These are phyloP conservation scores for Aethionema arabicum DNA, from an alignment of 345 rosid genomes.

Conservation along the genomic window DNA sequence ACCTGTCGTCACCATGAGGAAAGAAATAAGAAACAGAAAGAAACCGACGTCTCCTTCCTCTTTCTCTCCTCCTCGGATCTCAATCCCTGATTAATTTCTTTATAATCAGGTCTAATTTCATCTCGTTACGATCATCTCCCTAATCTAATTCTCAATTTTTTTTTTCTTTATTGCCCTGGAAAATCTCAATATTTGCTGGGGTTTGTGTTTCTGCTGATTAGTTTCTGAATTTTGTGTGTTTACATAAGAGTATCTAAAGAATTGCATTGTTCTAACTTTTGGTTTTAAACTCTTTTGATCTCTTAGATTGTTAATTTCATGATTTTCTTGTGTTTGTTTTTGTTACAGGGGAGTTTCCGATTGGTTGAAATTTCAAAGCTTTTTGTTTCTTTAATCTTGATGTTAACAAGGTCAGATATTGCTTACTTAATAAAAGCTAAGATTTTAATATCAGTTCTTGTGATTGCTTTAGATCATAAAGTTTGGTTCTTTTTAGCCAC, in stretches of 20 bases:
- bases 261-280: constrained; percentile 28
- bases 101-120: constrained; percentile 23
- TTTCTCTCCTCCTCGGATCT: constrained; percentile 27
- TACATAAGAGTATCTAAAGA: constrained; percentile 13
- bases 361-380: constrained; percentile 34
- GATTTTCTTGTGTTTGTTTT: neutral
- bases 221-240: neutral
- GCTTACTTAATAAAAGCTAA: neutral
- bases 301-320: neutral
- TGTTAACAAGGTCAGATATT: constrained; percentile 34
- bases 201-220: constrained; percentile 22
- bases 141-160: constrained; percentile 15
- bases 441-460: neutral
- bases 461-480: neutral
- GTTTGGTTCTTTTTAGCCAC: neutral
- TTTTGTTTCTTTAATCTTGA: constrained; percentile 26
- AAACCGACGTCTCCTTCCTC: constrained; percentile 21
- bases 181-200: constrained; percentile 10
- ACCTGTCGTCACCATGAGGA: constrained; percentile 26
- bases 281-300: constrained; percentile 3
- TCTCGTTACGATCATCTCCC: neutral
- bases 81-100: constrained; percentile 1
- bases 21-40: constrained; percentile 24
- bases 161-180: neutral
- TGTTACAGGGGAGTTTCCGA: constrained; percentile 28